Conservation (phyloP, 176 grass and related monocot species). For the Juncus inflexus region DNA sequence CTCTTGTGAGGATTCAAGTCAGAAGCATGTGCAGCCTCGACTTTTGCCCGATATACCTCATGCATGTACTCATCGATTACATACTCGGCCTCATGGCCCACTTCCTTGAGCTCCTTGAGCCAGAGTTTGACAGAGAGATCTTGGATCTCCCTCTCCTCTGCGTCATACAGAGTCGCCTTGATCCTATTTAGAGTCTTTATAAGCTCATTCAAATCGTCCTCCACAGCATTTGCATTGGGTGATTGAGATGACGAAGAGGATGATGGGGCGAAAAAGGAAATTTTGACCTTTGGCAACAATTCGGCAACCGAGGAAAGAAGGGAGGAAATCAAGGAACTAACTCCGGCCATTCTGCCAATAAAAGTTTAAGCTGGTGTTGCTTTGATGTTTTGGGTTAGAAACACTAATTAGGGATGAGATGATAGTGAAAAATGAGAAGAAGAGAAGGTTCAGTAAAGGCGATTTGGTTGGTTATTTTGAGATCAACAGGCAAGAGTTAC, state of each 20-base stretch:
- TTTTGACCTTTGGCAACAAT: neutral
- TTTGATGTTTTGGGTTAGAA: no score
- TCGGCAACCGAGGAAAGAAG: neutral
- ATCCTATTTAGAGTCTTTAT: constrained; percentile 21
- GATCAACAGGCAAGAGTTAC: no score
- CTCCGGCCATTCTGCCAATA: neutral
- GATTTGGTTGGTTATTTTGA: no score
- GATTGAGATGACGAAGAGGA: constrained; percentile 5
- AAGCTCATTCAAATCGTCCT: constrained; percentile 14
- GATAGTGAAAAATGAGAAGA: no score
- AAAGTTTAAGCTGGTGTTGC: no score
- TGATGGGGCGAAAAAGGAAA: neutral
- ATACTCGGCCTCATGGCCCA: constrained; percentile 13
- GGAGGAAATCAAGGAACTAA: neutral
- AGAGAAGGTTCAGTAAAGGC: no score
- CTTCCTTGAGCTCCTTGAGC: constrained; percentile 27
- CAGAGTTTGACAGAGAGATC: constrained; percentile 15
- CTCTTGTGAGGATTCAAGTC: neutral
- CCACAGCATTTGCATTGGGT: neutral
- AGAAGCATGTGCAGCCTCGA: constrained; percentile 5
- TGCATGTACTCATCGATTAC: constrained; percentile 21
- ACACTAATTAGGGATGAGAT: no score
- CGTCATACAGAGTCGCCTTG: constrained; percentile 16
- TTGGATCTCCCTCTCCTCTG: constrained; percentile 21
- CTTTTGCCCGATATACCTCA: neutral